phyloP scores from a whole-genome alignment of 2,329 filamentous ascomycete genomes.

The Ramichloridium luteum region DNA sequence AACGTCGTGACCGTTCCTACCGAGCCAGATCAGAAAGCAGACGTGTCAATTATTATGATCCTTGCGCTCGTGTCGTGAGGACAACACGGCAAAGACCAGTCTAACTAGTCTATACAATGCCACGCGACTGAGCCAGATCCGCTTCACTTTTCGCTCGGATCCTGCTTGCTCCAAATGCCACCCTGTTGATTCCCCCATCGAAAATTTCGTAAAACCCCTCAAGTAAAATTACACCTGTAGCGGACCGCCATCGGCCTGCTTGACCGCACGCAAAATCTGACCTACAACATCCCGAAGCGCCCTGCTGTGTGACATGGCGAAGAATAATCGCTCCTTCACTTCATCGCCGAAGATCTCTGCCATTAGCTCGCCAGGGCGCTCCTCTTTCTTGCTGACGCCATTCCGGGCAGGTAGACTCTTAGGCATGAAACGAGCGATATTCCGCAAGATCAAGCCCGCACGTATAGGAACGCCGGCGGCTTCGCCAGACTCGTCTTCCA shows the following conservation, averaged over 20 bases:
- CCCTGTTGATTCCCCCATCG: too few species aligned
- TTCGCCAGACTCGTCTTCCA: constrained; percentile 39
- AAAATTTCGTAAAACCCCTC: too few species aligned
- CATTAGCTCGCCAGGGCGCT: constrained; percentile 5
- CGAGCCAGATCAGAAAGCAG: too few species aligned
- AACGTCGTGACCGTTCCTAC: too few species aligned
- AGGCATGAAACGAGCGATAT: constrained; percentile 49
- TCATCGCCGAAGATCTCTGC: constrained; percentile 14
- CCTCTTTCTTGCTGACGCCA: constrained; percentile 10
- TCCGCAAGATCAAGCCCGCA: constrained; percentile 63
- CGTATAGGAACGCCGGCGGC: constrained; percentile 69
- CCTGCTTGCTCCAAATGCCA: too few species aligned
- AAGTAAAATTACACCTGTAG: too few species aligned
- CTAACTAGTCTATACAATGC: too few species aligned
- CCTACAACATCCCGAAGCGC: constrained; percentile 16
- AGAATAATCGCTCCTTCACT: constrained; percentile 15
- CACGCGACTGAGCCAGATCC: too few species aligned
- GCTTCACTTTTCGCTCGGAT: too few species aligned
- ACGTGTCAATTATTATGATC: too few species aligned
- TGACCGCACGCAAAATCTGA: constrained; percentile 14
- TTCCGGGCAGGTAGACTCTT: constrained; percentile 9
- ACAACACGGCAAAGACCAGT: too few species aligned
- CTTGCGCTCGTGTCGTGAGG: too few species aligned
- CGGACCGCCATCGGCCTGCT: constrained; percentile 6
- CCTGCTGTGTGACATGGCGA: constrained; percentile 15